phyloP scores from a whole-genome alignment of 495 filamentous ascomycete genomes.

The Penicillium desertorum region DNA sequence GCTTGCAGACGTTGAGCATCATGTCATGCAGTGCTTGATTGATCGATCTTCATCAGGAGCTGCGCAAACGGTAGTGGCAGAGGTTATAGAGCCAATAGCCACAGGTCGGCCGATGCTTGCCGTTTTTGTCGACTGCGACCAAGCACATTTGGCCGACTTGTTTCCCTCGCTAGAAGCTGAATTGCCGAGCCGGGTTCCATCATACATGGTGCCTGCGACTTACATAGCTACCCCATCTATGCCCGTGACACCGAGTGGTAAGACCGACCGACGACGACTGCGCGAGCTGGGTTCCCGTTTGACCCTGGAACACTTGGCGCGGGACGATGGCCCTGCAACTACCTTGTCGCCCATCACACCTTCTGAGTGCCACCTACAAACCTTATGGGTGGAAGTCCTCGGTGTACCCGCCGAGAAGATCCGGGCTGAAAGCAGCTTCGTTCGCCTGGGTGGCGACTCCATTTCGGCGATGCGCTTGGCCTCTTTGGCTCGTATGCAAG shows the following conservation, averaged over 20 bases:
- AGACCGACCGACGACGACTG: background rate
- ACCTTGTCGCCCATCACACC: background rate
- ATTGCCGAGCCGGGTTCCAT: no score
- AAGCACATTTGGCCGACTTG: no score
- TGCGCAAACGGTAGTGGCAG: no score
- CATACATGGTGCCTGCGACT: no score
- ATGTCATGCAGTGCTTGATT: no score
- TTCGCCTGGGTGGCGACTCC: slow-evolving; percentile 1
- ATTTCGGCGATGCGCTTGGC: background rate
- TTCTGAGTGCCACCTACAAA: background rate
- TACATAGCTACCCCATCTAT: no score
- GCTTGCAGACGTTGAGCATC: background rate
- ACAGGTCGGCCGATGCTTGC: no score
- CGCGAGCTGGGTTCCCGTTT: background rate
- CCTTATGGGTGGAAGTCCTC: background rate
- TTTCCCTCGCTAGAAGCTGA: no score
- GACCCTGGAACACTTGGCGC: background rate
- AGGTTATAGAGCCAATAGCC: background rate
- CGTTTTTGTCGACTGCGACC: no score
- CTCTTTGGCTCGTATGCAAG: background rate
- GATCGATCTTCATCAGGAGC: no score
- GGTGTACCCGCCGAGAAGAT: background rate
- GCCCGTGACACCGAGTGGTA: background rate
- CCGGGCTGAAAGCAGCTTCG: background rate
- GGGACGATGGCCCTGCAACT: no score